Evolutionary conservation across 140 eudicot genomes (phyloP).

Genomic region (Bidens hawaiensis): DNA sequence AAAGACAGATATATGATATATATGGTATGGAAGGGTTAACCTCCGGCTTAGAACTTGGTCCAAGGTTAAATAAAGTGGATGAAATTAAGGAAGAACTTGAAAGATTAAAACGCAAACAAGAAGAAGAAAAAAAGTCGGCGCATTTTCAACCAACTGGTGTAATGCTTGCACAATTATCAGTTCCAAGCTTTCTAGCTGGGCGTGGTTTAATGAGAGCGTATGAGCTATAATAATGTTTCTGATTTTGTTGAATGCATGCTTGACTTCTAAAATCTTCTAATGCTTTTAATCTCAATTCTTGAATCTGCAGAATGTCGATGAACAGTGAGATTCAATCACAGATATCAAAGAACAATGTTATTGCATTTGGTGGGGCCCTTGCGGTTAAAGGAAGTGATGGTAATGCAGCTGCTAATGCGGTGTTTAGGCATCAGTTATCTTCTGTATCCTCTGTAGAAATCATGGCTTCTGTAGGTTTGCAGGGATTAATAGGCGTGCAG

Average conservation of each 20-base stretch:
- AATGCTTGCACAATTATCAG: conserved; percentile 68
- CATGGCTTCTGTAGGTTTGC: conserved; percentile 80
- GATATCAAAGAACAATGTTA: conserved; percentile 56
- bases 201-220: conserved; percentile 92
- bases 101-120: conserved; percentile 60
- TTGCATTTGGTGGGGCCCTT: conserved; percentile 83
- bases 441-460: conserved; percentile 64
- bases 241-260: neutral
- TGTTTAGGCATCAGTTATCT: conserved; percentile 72
- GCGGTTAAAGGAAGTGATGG: conserved; percentile 78
- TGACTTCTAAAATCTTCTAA: neutral
- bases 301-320: conserved; percentile 76
- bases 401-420: conserved; percentile 72
- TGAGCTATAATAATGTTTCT: neutral
- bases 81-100: conserved; percentile 93
- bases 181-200: conserved; percentile 71
- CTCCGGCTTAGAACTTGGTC: conserved; percentile 92
- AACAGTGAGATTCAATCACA: conserved; percentile 85
- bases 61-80: conserved; percentile 60
- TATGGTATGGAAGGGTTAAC: conserved; percentile 98
- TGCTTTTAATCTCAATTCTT: neutral
- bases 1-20: conserved; percentile 86
- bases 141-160: conserved; percentile 76
- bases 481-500: conserved; percentile 68
- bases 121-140: conserved; percentile 48